Base-by-base conservation (phyloP, 2,329 filamentous ascomycete species). In the Ascochyta clinopodiicola region DNA sequence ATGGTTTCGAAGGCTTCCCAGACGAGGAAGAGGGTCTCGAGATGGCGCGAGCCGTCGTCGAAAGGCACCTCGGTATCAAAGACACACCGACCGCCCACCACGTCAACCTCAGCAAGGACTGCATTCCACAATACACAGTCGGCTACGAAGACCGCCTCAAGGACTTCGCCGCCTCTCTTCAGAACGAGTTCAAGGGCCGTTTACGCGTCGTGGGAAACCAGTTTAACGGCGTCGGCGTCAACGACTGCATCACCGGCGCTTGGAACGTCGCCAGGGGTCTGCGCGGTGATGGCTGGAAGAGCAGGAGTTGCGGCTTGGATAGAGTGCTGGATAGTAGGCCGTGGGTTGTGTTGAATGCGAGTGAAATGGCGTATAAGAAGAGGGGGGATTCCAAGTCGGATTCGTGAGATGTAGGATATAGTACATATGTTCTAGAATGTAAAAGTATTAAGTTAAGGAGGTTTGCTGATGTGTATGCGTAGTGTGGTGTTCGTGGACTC, bases 101-200 rank as follows among this genome's bases (percentile, higher is more conserved):
- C 54, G 87, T 87, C 15, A 84, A 83, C 52, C 66, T 90, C 39
- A 81, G 87, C 51, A 78, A 79, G 56, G 82, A 95, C 59, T 96
- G 92, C 71, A 95, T 99, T 62, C 94, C 95, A 10, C 95, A 99
- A 77, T 96, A 96, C 74, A 84, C 82, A 0, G 87, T 96, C 1
- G 92, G 92, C 32, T 94, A 98, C 75, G 76, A 84, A 24, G 74
- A 79, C 8, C 82, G 84, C 56, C 85, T 96, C 79, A 77, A 75
- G 21, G 70, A 73, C 2, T 68, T 67, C 32, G 84, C 87, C 1
- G 81, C 88, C 64, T 66, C 75, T 2, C 79, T 87, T 47, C 79
- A 91, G 5, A 69, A 76, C 29, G 57, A 77, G 3, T 96, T 88
- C 71, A 73, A 81, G 8, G 86, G 88, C 13, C 80, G 82, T 12